Evolutionary conservation across 345 rosid species (phyloP).

Genomic region (Rhodomyrtus tomentosa): DNA sequence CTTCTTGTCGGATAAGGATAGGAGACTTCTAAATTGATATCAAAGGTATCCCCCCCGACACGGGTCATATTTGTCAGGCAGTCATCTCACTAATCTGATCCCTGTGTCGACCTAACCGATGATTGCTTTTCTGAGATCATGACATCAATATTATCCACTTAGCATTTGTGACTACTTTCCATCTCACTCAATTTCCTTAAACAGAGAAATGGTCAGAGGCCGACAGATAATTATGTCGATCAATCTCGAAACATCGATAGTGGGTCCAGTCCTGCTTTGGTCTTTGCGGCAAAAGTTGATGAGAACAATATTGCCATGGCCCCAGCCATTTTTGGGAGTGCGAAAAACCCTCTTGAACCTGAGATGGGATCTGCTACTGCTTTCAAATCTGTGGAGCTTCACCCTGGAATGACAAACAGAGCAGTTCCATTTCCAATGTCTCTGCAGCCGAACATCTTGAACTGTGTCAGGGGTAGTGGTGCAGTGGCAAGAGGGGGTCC

Average conservation of each 20-base stretch:
- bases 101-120: background rate
- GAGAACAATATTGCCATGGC: slow-evolving; percentile 32
- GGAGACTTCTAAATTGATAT: background rate
- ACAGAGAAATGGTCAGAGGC: slow-evolving; percentile 46
- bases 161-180: background rate
- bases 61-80: background rate
- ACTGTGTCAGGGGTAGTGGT: slow-evolving; percentile 22
- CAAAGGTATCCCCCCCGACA: background rate
- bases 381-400: slow-evolving; percentile 32
- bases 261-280: slow-evolving; percentile 22
- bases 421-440: slow-evolving; percentile 48
- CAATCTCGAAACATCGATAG: slow-evolving; percentile 19
- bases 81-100: background rate
- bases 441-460: slow-evolving; percentile 39
- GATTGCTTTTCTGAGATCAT: background rate
- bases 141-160: no score
- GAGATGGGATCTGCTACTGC: slow-evolving; percentile 18
- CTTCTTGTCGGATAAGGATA: background rate
- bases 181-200: background rate
- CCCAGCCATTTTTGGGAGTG: slow-evolving; percentile 25
- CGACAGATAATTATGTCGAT: slow-evolving; percentile 31
- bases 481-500: slow-evolving; percentile 21
- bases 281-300: slow-evolving; percentile 38
- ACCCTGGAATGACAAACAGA: slow-evolving; percentile 18
- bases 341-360: slow-evolving; percentile 27